phyloP scores from a whole-genome alignment of 345 rosid species.

The Sonneratia caseolaris region DNA sequence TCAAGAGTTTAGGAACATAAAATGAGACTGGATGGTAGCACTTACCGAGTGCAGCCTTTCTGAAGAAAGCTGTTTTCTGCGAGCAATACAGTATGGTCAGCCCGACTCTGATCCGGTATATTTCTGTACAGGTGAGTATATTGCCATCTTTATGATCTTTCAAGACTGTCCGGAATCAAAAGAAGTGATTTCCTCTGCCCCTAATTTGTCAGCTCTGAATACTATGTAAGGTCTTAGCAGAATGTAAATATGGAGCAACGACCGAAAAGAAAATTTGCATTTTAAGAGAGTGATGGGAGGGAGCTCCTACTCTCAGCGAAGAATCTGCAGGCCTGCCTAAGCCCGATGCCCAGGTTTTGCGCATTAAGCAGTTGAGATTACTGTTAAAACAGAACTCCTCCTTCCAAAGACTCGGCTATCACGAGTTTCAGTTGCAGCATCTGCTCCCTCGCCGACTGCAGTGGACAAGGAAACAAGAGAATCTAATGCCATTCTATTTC shows the following conservation, averaged over 20 bases:
- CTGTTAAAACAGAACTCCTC: constrained; percentile 23
- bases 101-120: background rate
- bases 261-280: background rate
- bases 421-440: constrained; percentile 52
- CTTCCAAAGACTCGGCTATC: constrained; percentile 51
- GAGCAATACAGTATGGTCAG: background rate
- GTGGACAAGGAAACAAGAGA: constrained; percentile 6
- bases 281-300: background rate
- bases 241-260: background rate
- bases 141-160: background rate
- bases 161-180: background rate
- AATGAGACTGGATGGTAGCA: no score
- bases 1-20: no score
- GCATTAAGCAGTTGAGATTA: background rate
- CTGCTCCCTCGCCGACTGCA: constrained; percentile 64
- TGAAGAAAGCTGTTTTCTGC: no score
- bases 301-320: background rate
- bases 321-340: background rate
- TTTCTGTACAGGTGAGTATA: background rate
- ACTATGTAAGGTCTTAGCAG: background rate
- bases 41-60: no score
- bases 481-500: background rate
- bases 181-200: background rate
- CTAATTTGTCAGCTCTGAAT: background rate
- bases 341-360: background rate